These are phyloP conservation scores for Plasmodium malariae DNA, from an alignment of 169 alveolate species.

Conservation along the genomic window DNA sequence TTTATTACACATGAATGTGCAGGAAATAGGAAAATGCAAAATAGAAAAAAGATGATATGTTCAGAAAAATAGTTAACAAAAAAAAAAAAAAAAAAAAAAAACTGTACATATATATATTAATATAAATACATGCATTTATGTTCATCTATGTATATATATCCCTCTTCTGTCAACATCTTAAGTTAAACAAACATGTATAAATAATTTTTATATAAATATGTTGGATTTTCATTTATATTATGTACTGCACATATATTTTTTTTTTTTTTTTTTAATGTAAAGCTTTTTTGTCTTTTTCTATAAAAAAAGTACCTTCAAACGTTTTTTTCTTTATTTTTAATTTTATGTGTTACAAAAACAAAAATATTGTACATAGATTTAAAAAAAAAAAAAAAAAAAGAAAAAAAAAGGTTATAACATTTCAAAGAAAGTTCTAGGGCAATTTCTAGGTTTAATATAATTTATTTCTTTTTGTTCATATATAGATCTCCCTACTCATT, in stretches of 20 bases:
- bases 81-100: too few relatives aligned
- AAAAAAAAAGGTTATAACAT: conserved; percentile 13
- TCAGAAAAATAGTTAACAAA: not conserved
- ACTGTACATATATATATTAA: too few relatives aligned
- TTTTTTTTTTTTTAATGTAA: not conserved
- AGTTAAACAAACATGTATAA: not conserved
- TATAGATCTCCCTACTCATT: conserved; percentile 29
- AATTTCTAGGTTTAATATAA: conserved; percentile 8
- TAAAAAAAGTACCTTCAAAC: not conserved
- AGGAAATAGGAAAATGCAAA: too few relatives aligned
- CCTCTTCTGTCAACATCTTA: too few relatives aligned
- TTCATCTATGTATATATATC: too few relatives aligned
- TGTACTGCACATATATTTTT: not conserved
- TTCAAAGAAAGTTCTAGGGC: conserved; percentile 36
- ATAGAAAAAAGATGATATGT: not conserved
- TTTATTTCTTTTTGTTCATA: conserved; percentile 26
- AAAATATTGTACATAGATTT: conserved; percentile 1
- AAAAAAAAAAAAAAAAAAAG: conserved; percentile 3
- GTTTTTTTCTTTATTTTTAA: conserved; percentile 17
- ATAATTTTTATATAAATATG: too few relatives aligned
- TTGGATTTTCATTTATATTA: too few relatives aligned
- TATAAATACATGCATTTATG: too few relatives aligned
- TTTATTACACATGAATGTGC: not conserved
- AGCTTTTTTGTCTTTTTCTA: conserved; percentile 31
- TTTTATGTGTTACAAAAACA: not conserved